phyloP scores from a whole-genome alignment of 2,329 filamentous ascomycete species.

The Phoma herbarum region DNA sequence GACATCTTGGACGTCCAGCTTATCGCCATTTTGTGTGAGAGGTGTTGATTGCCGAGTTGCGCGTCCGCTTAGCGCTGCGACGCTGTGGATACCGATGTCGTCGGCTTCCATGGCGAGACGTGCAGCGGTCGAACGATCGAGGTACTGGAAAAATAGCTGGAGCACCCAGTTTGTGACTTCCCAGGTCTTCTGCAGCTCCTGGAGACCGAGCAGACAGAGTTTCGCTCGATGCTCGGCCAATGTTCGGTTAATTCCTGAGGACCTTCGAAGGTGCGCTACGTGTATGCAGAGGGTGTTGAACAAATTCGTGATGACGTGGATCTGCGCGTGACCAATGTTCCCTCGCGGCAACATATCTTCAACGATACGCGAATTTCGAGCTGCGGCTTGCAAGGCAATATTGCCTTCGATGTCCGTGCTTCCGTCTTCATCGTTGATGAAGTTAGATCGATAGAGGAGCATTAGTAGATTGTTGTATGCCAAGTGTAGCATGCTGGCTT shows the following conservation, averaged over 20 bases:
- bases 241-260: slow-evolving; percentile 52
- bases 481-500: slow-evolving; percentile 53
- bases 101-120: slow-evolving; percentile 46
- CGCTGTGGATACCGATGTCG: slow-evolving; percentile 30
- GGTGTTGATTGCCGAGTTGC: slow-evolving; percentile 16
- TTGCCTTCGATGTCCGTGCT: slow-evolving; percentile 51
- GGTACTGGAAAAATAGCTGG: slow-evolving; percentile 59
- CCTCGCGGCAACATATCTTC: slow-evolving; percentile 59
- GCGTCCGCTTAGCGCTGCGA: slow-evolving; percentile 20
- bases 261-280: slow-evolving; percentile 54
- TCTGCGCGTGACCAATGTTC: slow-evolving; percentile 55
- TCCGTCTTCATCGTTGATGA: slow-evolving; percentile 48
- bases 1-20: slow-evolving; percentile 12
- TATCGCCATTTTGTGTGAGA: slow-evolving; percentile 2
- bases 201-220: slow-evolving; percentile 58
- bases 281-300: slow-evolving; percentile 61
- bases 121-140: slow-evolving; percentile 57
- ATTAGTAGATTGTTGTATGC: slow-evolving; percentile 60
- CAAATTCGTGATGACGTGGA: slow-evolving; percentile 60
- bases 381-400: slow-evolving; percentile 57
- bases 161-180: slow-evolving; percentile 60
- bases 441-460: slow-evolving; percentile 56
- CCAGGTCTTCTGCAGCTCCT: slow-evolving; percentile 61
- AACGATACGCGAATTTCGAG: slow-evolving; percentile 57
- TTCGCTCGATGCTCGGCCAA: slow-evolving; percentile 60